Evolutionary conservation across 2,329 filamentous ascomycete genomes (phyloP), one percentile per base, ranked within the genome.

Genomic region (Beauveria pseudobassiana): DNA sequence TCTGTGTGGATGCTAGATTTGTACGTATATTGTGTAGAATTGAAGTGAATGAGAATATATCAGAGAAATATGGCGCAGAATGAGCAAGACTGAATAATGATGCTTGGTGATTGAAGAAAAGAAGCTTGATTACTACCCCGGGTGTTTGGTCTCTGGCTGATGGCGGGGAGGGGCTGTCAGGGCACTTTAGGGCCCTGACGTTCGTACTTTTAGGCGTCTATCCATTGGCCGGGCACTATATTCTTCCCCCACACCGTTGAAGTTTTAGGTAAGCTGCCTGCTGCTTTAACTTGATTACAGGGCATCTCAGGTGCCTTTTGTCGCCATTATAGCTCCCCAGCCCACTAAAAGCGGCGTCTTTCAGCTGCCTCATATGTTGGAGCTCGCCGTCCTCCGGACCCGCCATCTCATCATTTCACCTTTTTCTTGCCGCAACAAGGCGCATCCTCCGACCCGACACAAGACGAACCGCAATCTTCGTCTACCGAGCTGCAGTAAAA

Each of bases 361-460:
- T 3, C 30, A 22, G n/a, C 12, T 42, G 2, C 28, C 30, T n/a
- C n/a, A 34, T 8, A 8, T 45, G 28, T 42, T 72, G 72, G 71
- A 74, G 69, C 70, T 72, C 72, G 72, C 69, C 71, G 71, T 58
- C 51, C 68, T 69, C 72, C 72, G 68, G 63, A 30, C 34, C 45
- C 30, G 46, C 52, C 20, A 38, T 38, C 59, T 22, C 42, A 34
- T 58, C 50, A 50, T 45, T 51, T 20, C 54, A 50, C 40, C 28
- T 61, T 38, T 3, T 3, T 20, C 28, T 49, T 61, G 59, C 52
- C 59, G 59, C 20, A n/a, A 42, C 59, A 45, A 61, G 45, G 52
- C 52, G 59, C 53, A 53, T n/a, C 26, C 18, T 5, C 16, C 30
- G n/a, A 12, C 60, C n/a, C 46, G 43, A 62, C 30, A 48, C 30